Percentiles rank a stretch among this genome's conserved stretches.
Evolutionary conservation across 805 yeast species (phyloP).

Genomic region (Candida parachauliodes): DNA sequence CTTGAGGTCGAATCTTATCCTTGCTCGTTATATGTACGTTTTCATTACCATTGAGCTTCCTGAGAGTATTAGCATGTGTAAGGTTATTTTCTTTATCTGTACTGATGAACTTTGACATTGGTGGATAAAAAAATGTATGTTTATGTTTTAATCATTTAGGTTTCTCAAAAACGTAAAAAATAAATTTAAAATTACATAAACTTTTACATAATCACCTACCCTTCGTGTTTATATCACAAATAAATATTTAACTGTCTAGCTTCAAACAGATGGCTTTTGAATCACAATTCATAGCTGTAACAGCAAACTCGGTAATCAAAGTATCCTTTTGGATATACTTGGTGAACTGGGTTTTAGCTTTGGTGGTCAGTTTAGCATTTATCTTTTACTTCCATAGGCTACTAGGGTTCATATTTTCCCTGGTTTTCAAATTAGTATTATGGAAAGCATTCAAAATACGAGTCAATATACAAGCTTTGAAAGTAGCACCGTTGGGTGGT

Average conservation of each 20-base stretch:
- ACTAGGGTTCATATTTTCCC: constrained; percentile 57
- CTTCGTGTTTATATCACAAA: neutral
- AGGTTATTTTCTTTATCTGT: constrained; percentile 5
- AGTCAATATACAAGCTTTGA: constrained; percentile 67
- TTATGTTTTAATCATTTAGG: neutral
- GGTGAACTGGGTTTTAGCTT: constrained; percentile 74
- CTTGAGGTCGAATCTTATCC: neutral
- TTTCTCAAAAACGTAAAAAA: neutral
- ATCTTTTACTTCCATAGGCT: constrained; percentile 76
- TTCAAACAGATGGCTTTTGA: constrained; percentile 20
- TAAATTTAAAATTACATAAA: neutral
- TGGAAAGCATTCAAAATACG: constrained; percentile 64
- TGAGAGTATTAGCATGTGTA: neutral
- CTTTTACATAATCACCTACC: neutral
- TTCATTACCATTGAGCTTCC: constrained; percentile 2
- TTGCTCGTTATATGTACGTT: constrained; percentile 6
- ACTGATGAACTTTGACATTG: constrained; percentile 1
- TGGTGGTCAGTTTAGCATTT: constrained; percentile 57
- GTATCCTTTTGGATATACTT: constrained; percentile 62
- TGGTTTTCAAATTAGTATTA: constrained; percentile 46
- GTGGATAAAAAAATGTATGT: neutral
- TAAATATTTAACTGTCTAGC: neutral
- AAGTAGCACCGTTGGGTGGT: constrained; percentile 80
- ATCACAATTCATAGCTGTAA: constrained; percentile 23
- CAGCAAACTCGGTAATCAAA: constrained; percentile 17